These are phyloP conservation scores for Boehmeria nivea DNA, from an alignment of 306 rosid genomes.

Conservation along the genomic window DNA sequence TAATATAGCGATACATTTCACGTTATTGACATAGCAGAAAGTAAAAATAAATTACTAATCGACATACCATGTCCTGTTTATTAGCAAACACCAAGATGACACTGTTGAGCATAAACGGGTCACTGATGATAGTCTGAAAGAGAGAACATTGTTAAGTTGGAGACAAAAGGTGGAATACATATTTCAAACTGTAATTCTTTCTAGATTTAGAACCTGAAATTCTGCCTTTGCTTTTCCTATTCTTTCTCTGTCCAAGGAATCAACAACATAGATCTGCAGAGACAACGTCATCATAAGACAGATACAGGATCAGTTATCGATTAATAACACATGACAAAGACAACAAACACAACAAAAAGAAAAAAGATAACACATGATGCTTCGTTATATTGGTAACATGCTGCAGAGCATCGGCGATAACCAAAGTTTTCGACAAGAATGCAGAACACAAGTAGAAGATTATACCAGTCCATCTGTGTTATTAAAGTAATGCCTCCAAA, in stretches of 20 bases:
- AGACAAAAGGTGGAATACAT: slow-evolving; percentile 6
- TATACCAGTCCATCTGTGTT: slow-evolving; percentile 87
- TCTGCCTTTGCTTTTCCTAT: slow-evolving; percentile 81
- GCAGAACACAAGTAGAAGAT: slow-evolving; percentile 3
- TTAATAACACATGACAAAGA: not conserved
- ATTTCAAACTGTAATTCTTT: slow-evolving; percentile 14
- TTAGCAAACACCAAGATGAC: slow-evolving; percentile 94
- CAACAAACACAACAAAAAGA: not conserved
- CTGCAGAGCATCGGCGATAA: not conserved
- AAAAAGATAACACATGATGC: not conserved
- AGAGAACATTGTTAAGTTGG: slow-evolving; percentile 21
- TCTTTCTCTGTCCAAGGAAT: slow-evolving; percentile 92
- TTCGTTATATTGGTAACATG: not conserved
- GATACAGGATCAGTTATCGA: too few species aligned
- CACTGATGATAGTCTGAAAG: slow-evolving; percentile 86
- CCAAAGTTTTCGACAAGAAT: not conserved
- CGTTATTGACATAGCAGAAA: slow-evolving; percentile 1
- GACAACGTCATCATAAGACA: not conserved
- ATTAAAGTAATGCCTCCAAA: slow-evolving; percentile 95
- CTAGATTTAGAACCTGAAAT: slow-evolving; percentile 63
- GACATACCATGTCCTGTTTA: slow-evolving; percentile 95
- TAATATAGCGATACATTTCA: not conserved
- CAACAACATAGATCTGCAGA: slow-evolving; percentile 86
- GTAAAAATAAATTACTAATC: too few species aligned
- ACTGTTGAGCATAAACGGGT: slow-evolving; percentile 95